Base-by-base conservation (phyloP, 495 filamentous ascomycete species). In the Cladorrhinum samala region DNA sequence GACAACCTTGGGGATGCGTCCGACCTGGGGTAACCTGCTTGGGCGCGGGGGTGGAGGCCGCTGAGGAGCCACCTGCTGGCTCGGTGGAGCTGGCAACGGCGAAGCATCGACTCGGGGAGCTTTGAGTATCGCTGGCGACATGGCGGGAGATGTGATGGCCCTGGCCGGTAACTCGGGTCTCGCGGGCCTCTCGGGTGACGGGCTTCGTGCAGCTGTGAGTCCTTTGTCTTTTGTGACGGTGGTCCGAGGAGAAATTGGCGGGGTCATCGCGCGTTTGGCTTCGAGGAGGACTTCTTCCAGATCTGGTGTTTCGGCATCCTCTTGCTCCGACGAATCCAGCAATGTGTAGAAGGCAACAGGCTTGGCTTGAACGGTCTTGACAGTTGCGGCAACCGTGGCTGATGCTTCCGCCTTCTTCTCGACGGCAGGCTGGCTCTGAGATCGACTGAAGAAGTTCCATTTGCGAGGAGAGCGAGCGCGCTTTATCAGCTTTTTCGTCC, bases 1-100 rank as follows among this genome's bases (percentile, higher is more conserved):
- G 33, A 92, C 81, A 9, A 96, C 89, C 58, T 84, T 84, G 18
- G 92, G 92, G 54, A 97, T 97, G 9, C 92, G 85, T 11, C 91
- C 92, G 50, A 97, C 83, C 60, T 90, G 91, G 36, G 84, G 81
- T 23, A 96, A 72, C 52, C 77, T 68, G 53, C 71, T 75, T 7
- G 70, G 72, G 9, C 72, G 71, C 13, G 51, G 57, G 23, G 54
- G 45, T 30, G 58, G 41, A 13, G 57, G 54, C 1, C 38, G 46
- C 8, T 51, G 36, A 30, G 61, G 19, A 46, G 46, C 33, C 33
- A 47, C 30, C 13, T 42, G 7, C 30, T 25, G 47, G 9, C 23
- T 20, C 1, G 43, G 30, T 7, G 53, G 38, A 1, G 23, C n/a
- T 11, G 50, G 24, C 9, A 25, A n/a, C 1, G 49, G 37, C 20